Conservation (phyloP, 345 rosid species). For the Mercurialis annua region DNA sequence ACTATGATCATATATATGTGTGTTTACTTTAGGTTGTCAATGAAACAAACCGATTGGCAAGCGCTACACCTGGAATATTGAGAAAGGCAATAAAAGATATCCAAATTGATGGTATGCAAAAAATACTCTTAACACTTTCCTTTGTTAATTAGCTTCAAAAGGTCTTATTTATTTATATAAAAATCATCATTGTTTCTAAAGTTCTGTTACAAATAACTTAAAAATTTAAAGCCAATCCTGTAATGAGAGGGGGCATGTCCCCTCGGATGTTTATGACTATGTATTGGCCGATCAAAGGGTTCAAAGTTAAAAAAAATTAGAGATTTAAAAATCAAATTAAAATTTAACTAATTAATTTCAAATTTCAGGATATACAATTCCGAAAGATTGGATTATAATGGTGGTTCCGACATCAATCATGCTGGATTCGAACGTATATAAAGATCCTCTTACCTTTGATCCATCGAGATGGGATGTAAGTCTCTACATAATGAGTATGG, state of each 20-base stretch:
- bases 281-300: not conserved
- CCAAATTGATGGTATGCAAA: conserved; percentile 13
- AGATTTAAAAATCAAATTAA: too few relatives aligned
- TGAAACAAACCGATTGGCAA: conserved; percentile 19
- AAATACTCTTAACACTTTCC: too few relatives aligned
- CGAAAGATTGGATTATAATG: conserved; percentile 26
- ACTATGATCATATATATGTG: not conserved
- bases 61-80: conserved; percentile 24
- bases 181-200: too few relatives aligned
- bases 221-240: too few relatives aligned
- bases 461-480: conserved; percentile 36
- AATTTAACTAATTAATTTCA: not conserved
- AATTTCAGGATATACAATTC: conserved; percentile 24
- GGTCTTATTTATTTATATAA: too few relatives aligned
- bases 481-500: too few relatives aligned
- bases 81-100: conserved; percentile 19
- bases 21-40: conserved; percentile 20
- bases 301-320: not conserved
- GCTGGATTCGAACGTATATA: conserved; percentile 20
- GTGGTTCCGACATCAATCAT: conserved; percentile 24
- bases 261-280: too few relatives aligned
- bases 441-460: conserved; percentile 26
- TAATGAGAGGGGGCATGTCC: too few relatives aligned
- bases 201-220: too few relatives aligned
- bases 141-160: too few relatives aligned